Evolutionary conservation across 2,329 filamentous ascomycete genomes (phyloP).

Genomic region (Calonectria naviculata): DNA sequence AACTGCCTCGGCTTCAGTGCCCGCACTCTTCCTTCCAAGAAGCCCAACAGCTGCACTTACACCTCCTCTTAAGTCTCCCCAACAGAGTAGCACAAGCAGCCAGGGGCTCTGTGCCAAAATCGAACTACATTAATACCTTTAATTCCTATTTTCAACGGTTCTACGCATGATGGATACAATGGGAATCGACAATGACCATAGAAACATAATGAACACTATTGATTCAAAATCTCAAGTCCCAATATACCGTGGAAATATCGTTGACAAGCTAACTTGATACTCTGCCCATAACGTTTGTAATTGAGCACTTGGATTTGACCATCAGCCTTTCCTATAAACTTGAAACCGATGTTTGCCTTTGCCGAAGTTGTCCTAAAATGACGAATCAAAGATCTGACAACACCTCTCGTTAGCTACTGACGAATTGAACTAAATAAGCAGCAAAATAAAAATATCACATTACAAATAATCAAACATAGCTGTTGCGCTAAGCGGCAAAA

Average conservation of each 20-base stretch:
- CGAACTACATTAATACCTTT: not conserved
- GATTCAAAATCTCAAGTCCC: not conserved
- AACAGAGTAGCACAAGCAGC: not conserved
- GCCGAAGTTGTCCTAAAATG: too few relatives aligned
- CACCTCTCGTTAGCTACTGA: too few relatives aligned
- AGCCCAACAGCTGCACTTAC: not conserved
- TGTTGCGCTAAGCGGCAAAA: too few relatives aligned
- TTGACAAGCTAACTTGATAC: too few relatives aligned
- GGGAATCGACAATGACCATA: not conserved
- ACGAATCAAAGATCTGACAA: too few relatives aligned
- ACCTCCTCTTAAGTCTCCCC: not conserved
- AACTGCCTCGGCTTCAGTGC: conserved; percentile 1
- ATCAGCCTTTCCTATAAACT: too few relatives aligned
- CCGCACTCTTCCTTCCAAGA: not conserved
- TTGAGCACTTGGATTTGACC: too few relatives aligned
- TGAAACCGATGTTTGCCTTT: too few relatives aligned
- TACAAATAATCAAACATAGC: too few relatives aligned
- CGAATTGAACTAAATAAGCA: too few relatives aligned
- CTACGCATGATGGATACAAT: not conserved
- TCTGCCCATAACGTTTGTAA: too few relatives aligned
- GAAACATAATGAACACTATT: not conserved
- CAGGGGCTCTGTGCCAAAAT: not conserved
- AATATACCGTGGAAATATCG: not conserved
- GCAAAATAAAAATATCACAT: too few relatives aligned
- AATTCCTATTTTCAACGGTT: not conserved